Evolutionary conservation across 352 stramenopile genomes (phyloP).

Genomic region (Pythium brachiatum): DNA sequence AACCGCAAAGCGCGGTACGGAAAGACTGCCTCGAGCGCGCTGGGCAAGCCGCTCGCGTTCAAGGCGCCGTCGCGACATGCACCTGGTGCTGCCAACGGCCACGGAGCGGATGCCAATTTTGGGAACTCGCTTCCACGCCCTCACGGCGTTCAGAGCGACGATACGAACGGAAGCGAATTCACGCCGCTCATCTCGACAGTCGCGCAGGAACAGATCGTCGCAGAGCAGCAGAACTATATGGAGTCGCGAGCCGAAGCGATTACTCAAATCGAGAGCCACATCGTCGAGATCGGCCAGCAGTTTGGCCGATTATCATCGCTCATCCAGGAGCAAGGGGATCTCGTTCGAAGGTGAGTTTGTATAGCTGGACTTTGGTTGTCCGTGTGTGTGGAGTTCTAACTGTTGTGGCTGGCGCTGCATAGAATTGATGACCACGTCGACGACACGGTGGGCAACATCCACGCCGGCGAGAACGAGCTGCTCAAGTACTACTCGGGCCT

Average conservation of each 20-base stretch:
- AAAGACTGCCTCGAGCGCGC: slow-evolving; percentile 62
- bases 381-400: neutral
- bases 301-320: slow-evolving; percentile 77
- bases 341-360: slow-evolving; percentile 58
- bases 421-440: slow-evolving; percentile 88
- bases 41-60: slow-evolving; percentile 78
- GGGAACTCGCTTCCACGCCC: slow-evolving; percentile 58
- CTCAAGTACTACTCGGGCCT: slow-evolving; percentile 84
- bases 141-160: slow-evolving; percentile 40
- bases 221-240: slow-evolving; percentile 77
- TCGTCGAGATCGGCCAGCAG: slow-evolving; percentile 83
- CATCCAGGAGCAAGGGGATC: slow-evolving; percentile 80
- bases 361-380: too few relatives aligned
- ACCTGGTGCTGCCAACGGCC: neutral
- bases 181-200: slow-evolving; percentile 71
- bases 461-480: slow-evolving; percentile 75
- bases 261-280: slow-evolving; percentile 84
- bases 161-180: slow-evolving; percentile 39
- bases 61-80: slow-evolving; percentile 31
- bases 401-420: neutral
- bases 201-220: slow-evolving; percentile 72
- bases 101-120: slow-evolving; percentile 37
- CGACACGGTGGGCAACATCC: slow-evolving; percentile 72
- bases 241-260: slow-evolving; percentile 72
- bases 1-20: slow-evolving; percentile 73